Evolutionary conservation across 2,329 filamentous ascomycete species (phyloP).

Genomic region (Colletotrichum limetticola): DNA sequence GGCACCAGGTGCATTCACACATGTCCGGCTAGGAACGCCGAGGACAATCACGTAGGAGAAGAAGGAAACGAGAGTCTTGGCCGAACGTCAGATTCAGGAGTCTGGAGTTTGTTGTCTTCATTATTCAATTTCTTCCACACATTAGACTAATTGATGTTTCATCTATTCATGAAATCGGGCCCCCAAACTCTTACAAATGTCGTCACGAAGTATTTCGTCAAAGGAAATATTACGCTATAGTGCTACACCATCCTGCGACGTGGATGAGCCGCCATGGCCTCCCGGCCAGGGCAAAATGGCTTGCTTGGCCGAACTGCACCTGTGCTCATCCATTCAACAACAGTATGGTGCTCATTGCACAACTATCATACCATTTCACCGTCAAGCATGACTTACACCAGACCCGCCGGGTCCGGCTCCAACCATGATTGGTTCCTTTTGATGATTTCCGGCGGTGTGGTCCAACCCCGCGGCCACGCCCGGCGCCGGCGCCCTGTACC

Average conservation of each 20-base stretch:
- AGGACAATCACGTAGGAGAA: neutral
- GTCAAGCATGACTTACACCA: neutral
- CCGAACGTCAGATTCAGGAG: slow-evolving; percentile 19
- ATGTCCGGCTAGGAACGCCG: slow-evolving; percentile 14
- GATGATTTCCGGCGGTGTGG: neutral
- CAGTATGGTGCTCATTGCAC: too few relatives aligned
- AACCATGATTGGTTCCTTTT: slow-evolving; percentile 12
- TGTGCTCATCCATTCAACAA: neutral
- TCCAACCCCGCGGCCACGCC: neutral
- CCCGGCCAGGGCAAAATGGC: too few relatives aligned
- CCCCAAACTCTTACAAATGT: neutral
- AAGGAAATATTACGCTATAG: neutral
- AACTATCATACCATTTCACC: neutral
- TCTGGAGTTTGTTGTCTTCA: slow-evolving; percentile 14
- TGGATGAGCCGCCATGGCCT: neutral
- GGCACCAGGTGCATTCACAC: slow-evolving; percentile 1
- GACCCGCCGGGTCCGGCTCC: neutral
- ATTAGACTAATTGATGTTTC: slow-evolving; percentile 23
- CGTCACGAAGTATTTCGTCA: neutral
- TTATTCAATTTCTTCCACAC: slow-evolving; percentile 5
- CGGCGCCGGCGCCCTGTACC: neutral
- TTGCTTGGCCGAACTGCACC: neutral
- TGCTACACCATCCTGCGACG: neutral
- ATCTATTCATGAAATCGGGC: neutral
- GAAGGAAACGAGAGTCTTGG: neutral